A percentile compares a stretch with the other conserved stretches of the same genome.
Evolutionary conservation across 2,329 filamentous ascomycete species (phyloP).

Genomic region (Ascochyta rabiei): DNA sequence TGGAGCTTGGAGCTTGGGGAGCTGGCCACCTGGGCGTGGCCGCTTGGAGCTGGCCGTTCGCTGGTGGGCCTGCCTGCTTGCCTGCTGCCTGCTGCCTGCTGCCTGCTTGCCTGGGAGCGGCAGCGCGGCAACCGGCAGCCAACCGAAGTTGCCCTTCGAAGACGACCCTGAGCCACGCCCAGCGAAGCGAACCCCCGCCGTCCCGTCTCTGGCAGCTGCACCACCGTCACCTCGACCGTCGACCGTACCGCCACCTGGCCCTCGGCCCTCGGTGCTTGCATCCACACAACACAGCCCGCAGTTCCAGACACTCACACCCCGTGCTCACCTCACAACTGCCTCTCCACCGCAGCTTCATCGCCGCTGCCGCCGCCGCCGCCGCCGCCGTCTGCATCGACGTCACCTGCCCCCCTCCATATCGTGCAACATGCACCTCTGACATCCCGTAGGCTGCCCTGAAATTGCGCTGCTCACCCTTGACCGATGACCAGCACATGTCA

Average conservation of each 20-base stretch:
- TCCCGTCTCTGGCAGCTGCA: not conserved
- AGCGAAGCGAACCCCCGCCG: not conserved
- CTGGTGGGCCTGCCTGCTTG: too few relatives aligned
- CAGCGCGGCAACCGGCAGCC: not conserved
- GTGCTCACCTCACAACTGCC: not conserved
- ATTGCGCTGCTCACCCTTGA: conserved; percentile 7
- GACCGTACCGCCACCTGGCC: not conserved
- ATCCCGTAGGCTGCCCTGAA: not conserved
- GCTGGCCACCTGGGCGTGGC: too few relatives aligned
- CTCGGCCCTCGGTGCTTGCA: too few relatives aligned
- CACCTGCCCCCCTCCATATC: conserved; percentile 2
- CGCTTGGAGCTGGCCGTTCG: too few relatives aligned
- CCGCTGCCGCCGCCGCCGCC: not conserved
- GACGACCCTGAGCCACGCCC: not conserved
- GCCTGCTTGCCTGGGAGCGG: not conserved
- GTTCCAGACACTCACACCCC: too few relatives aligned
- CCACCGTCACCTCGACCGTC: conserved; percentile 2
- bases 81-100: too few relatives aligned
- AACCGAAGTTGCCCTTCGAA: conserved; percentile 7
- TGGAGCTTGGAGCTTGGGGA: too few relatives aligned
- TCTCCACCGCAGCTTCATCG: not conserved
- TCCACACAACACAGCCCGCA: too few relatives aligned
- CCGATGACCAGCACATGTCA: conserved; percentile 8
- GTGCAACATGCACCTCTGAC: conserved; percentile 1
- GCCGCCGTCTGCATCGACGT: conserved; percentile 9